A percentile compares a stretch with the other conserved stretches of the same genome.
phyloP scores from a whole-genome alignment of 495 filamentous ascomycete genomes.

The Daldinia decipiens region DNA sequence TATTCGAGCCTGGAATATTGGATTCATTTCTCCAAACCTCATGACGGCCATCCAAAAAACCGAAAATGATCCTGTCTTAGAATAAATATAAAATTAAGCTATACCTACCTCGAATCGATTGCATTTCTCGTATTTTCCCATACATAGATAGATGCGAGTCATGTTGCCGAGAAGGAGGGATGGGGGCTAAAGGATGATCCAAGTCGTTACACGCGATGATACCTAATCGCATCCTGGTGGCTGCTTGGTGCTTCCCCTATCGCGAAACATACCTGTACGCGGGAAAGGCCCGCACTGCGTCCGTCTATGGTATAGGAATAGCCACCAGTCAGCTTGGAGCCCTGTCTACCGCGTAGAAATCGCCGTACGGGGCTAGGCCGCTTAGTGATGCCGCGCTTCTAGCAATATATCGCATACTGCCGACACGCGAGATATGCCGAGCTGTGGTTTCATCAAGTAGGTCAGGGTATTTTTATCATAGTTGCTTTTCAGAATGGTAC shows the following conservation, averaged over 20 bases:
- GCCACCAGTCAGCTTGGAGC: background rate
- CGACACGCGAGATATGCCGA: background rate
- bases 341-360: background rate
- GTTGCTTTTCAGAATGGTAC: background rate
- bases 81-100: background rate
- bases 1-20: background rate
- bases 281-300: background rate
- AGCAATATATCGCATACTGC: background rate
- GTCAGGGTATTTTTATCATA: background rate
- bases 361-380: background rate
- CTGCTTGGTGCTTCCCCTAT: background rate
- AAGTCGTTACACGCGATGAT: slow-evolving; percentile 4
- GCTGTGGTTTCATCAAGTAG: background rate
- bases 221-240: slow-evolving; percentile 1
- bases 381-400: background rate
- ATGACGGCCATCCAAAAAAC: background rate
- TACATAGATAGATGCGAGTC: background rate
- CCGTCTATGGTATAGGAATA: background rate
- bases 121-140: background rate
- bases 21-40: background rate
- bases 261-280: too few relatives aligned
- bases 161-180: background rate
- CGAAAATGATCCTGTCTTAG: background rate
- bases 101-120: background rate
- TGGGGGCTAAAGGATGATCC: slow-evolving; percentile 6